Evolutionary conservation across 352 stramenopile genomes (phyloP).

Genomic region (Pythium grandisporangium): DNA sequence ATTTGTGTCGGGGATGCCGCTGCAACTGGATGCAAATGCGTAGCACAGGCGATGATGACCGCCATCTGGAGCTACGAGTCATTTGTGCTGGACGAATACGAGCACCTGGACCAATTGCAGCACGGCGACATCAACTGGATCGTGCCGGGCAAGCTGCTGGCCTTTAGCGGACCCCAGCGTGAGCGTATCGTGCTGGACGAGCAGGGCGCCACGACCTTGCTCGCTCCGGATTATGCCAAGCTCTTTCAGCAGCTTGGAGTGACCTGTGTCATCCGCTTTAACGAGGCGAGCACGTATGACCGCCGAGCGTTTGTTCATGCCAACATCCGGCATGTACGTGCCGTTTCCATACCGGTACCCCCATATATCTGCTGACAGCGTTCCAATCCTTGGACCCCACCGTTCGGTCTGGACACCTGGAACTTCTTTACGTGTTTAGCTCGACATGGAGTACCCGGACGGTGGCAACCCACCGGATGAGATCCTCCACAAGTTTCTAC

Average conservation of each 20-base stretch:
- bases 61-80: constrained; percentile 21
- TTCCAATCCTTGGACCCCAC: neutral
- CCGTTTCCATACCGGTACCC: no score
- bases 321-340: constrained; percentile 81
- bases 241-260: constrained; percentile 28
- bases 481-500: constrained; percentile 82
- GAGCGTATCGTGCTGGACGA: constrained; percentile 41
- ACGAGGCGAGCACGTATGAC: constrained; percentile 92
- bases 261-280: constrained; percentile 89
- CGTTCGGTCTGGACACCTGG: no score
- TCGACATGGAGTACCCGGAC: constrained; percentile 93
- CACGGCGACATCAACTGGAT: constrained; percentile 96
- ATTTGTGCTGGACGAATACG: constrained; percentile 83
- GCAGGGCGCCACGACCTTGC: constrained; percentile 76
- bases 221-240: constrained; percentile 83
- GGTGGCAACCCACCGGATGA: constrained; percentile 82
- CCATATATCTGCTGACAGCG: no score
- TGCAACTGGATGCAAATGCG: neutral
- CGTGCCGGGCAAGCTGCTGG: constrained; percentile 87
- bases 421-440: no score
- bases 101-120: constrained; percentile 90
- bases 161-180: constrained; percentile 91
- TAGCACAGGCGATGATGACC: constrained; percentile 13
- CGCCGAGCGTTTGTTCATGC: constrained; percentile 77
- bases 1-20: no score